Evolutionary conservation across 805 yeast genomes (phyloP).

Genomic region (Yamadazyma akitaensis): DNA sequence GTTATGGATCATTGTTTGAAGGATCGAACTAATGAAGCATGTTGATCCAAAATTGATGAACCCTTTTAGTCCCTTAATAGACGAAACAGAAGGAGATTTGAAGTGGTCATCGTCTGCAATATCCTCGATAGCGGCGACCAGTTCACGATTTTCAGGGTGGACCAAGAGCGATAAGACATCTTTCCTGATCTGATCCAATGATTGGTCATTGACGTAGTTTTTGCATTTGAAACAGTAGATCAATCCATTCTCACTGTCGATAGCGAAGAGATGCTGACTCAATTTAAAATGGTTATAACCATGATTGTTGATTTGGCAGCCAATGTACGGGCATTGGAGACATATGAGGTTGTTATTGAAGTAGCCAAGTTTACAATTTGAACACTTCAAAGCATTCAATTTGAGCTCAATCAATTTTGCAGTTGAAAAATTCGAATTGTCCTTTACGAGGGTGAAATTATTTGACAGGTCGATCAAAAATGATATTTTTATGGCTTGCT

Average conservation of each 20-base stretch:
- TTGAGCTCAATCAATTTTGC: constrained; percentile 39
- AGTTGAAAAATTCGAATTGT: constrained; percentile 35
- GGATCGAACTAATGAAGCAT: constrained; percentile 91
- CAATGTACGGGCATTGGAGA: constrained; percentile 73
- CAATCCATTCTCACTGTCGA: constrained; percentile 65
- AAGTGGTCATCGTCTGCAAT: constrained; percentile 14
- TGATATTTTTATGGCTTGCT: constrained; percentile 49
- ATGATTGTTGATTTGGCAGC: constrained; percentile 45
- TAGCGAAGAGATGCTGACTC: constrained; percentile 39
- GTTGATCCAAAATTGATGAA: constrained; percentile 95
- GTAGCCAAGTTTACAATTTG: constrained; percentile 43
- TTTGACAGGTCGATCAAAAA: constrained; percentile 17
- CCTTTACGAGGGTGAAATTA: constrained; percentile 30
- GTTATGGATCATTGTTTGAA: constrained; percentile 87
- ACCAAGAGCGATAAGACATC: constrained; percentile 12
- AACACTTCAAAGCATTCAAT: constrained; percentile 46
- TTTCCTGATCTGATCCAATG: constrained; percentile 50
- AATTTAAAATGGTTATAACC: constrained; percentile 30
- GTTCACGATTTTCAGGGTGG: background rate
- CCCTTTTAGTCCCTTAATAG: constrained; percentile 80
- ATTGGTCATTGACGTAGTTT: constrained; percentile 62
- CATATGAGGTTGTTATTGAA: constrained; percentile 56
- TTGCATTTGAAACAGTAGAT: constrained; percentile 79
- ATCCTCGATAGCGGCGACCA: background rate
- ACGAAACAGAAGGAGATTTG: constrained; percentile 45